Evolutionary conservation across 2,329 filamentous ascomycete species (phyloP).

Genomic region (Arthrobotrys megalospora): DNA sequence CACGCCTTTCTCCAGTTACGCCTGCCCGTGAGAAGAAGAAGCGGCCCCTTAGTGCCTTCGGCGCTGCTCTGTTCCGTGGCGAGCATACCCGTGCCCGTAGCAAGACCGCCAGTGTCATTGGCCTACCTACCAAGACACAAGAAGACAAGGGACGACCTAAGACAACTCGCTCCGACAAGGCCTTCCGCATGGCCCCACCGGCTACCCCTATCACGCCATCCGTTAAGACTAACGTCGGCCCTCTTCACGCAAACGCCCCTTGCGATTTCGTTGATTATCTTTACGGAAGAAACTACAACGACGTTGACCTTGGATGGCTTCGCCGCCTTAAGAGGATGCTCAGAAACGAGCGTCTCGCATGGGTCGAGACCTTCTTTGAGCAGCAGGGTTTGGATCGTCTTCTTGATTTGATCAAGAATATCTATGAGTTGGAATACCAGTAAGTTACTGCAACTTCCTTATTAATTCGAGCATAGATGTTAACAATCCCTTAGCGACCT

Average conservation of each 20-base stretch:
- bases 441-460: slow-evolving; percentile 68
- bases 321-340: slow-evolving; percentile 92
- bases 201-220: slow-evolving; percentile 23
- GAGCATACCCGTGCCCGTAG: slow-evolving; percentile 43
- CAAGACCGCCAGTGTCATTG: slow-evolving; percentile 44
- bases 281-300: slow-evolving; percentile 33
- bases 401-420: slow-evolving; percentile 71
- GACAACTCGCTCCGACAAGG: slow-evolving; percentile 48
- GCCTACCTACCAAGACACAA: slow-evolving; percentile 20
- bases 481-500: slow-evolving; percentile 78
- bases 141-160: slow-evolving; percentile 47
- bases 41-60: slow-evolving; percentile 45
- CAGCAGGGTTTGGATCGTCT: slow-evolving; percentile 94
- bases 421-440: slow-evolving; percentile 95
- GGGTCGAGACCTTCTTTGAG: slow-evolving; percentile 92
- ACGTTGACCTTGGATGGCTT: slow-evolving; percentile 92
- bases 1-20: neutral
- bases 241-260: slow-evolving; percentile 46
- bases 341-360: slow-evolving; percentile 93
- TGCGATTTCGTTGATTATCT: slow-evolving; percentile 45
- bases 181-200: slow-evolving; percentile 1
- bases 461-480: slow-evolving; percentile 64
- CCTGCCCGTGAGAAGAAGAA: slow-evolving; percentile 54
- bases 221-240: slow-evolving; percentile 21
- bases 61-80: slow-evolving; percentile 51